Conservation (phyloP, 352 stramenopile species). For the Hyaloperonospora arabidopsidis region DNA sequence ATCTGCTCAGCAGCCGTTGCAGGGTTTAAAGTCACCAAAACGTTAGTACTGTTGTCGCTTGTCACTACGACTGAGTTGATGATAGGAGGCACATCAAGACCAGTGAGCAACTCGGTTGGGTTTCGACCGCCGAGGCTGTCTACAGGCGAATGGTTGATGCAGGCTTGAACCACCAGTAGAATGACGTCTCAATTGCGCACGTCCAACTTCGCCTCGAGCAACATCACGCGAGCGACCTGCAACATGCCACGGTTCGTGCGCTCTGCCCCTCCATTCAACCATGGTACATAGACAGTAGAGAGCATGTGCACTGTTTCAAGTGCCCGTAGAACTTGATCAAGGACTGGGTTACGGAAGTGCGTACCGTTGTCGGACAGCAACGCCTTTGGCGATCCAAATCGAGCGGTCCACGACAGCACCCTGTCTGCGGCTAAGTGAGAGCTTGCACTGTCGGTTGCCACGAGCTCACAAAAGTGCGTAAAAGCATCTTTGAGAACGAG, state of each 20-base stretch:
- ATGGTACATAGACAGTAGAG: conserved; percentile 1
- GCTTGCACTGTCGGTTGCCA: neutral
- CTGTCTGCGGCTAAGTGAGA: neutral
- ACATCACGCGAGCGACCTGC: conserved; percentile 1
- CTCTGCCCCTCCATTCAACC: neutral
- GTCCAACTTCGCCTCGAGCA: neutral
- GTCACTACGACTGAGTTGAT: no score
- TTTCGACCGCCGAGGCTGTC: neutral
- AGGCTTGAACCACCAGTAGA: conserved; percentile 1
- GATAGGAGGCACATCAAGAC: no score
- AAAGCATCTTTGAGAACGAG: conserved; percentile 5
- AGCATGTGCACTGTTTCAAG: neutral
- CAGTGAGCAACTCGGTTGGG: conserved; percentile 16
- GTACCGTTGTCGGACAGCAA: neutral
- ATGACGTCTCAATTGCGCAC: conserved; percentile 1
- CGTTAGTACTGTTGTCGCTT: no score
- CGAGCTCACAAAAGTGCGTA: conserved; percentile 1
- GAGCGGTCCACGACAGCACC: conserved; percentile 3
- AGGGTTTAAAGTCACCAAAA: no score
- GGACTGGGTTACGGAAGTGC: conserved; percentile 5
- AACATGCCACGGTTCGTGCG: conserved; percentile 2
- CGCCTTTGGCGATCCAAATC: neutral
- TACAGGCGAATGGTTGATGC: neutral
- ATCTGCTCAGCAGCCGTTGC: no score
- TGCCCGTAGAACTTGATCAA: neutral